Base-by-base conservation (phyloP, 441 rosid genomes). In the Adansonia grandidieri region DNA sequence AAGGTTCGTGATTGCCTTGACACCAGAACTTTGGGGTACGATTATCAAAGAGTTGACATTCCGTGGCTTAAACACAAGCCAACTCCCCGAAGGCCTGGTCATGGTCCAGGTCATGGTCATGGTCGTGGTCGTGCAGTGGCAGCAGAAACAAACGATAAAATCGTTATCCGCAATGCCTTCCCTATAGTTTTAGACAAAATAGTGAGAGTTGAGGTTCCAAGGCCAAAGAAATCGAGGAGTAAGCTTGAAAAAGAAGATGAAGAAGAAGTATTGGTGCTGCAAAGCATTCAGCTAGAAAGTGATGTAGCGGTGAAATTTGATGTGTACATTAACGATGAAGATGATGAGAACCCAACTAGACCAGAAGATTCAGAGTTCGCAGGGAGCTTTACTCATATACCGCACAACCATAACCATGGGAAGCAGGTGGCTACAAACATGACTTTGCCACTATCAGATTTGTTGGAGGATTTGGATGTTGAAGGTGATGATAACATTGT, bases 61-160 rank as follows among this genome's bases (percentile, higher is more conserved):
- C 91, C 92, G n/a, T 91, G 91, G 92, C 73, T 87, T 9, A 58
- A 81, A 19, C n/a, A 77, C 87, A 88, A 72, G 82, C 89, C 93
- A 32, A 86, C 77, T 9, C 87, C 94, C 0, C 82, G 78, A 66
- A 88, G 5, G 42, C 2, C 2, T 14, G 45, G 47, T 14, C 19
- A 73, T 5, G 56, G 56, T 62, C 15, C n/a, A 37, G 42, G 42
- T 15, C 2, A 6, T 14, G 45, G 47, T 14, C 19, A 73, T 5
- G 56, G 56, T 62, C 15, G 76, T 72, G 4, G 84, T 19, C 8
- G 40, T 1, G 89, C 90, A 2, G 69, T 5, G 4, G 91, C 92
- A 2, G 88, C 88, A 6, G 89, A 84, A 64, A 19, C 28, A 10
- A 73, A 57, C 1, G 48, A 0, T 10, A 44, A 4, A 17, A 72